Conservation (phyloP, 441 rosid genomes). For the Jatropha multifida region DNA sequence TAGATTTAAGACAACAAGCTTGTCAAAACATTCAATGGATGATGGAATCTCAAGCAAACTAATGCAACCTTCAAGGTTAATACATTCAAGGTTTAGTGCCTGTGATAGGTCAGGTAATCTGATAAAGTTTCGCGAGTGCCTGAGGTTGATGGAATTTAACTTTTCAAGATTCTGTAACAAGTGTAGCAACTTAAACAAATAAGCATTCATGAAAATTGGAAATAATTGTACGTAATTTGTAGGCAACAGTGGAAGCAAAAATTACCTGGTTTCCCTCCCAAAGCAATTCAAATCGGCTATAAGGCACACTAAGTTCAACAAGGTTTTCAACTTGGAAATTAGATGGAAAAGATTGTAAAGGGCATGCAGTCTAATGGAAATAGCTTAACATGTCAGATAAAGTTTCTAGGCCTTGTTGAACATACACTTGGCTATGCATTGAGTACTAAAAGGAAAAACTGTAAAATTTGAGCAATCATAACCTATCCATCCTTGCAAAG, state of each 20-base stretch:
- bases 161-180: conserved; percentile 7
- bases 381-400: background rate
- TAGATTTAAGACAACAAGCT: conserved; percentile 24
- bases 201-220: background rate
- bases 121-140: conserved; percentile 22
- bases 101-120: conserved; percentile 25
- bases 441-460: background rate
- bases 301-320: background rate
- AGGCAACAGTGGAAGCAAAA: too few species aligned
- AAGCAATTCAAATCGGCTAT: background rate
- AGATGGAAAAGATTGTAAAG: background rate
- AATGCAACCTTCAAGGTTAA: conserved; percentile 28
- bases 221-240: too few species aligned
- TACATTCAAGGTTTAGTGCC: conserved; percentile 28
- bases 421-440: background rate
- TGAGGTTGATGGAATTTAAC: conserved; percentile 25
- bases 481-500: background rate
- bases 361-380: conserved; percentile 1
- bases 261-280: background rate
- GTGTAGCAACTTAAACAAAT: background rate
- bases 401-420: background rate
- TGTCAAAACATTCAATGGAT: conserved; percentile 31
- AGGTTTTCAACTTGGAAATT: background rate
- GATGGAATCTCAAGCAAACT: conserved; percentile 29
- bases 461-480: background rate